These are phyloP conservation scores for Schrenkiella parvula DNA, from an alignment of 345 rosid genomes.

Conservation along the genomic window DNA sequence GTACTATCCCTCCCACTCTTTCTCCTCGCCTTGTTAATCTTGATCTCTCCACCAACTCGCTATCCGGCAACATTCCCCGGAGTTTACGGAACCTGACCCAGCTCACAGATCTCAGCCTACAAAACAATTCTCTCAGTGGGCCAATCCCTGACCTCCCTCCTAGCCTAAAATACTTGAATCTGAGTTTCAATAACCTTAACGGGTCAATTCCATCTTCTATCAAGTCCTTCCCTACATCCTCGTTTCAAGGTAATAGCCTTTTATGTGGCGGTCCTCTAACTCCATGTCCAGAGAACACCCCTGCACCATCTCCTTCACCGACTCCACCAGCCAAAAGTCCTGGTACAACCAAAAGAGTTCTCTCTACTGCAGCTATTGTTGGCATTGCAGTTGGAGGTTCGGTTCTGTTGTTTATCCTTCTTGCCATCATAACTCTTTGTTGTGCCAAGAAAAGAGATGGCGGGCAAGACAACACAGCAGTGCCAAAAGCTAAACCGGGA, in stretches of 20 bases:
- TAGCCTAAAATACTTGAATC: conserved; percentile 55
- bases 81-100: conserved; percentile 47
- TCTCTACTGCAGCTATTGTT: conserved; percentile 47
- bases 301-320: conserved; percentile 61
- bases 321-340: conserved; percentile 23
- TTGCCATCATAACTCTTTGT: conserved; percentile 46
- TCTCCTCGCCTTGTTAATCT: conserved; percentile 51
- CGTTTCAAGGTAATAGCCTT: conserved; percentile 64
- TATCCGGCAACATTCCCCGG: conserved; percentile 60
- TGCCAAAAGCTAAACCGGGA: conserved; percentile 47
- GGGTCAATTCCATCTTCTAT: conserved; percentile 72
- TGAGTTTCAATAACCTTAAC: conserved; percentile 69
- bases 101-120: conserved; percentile 56
- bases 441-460: conserved; percentile 50
- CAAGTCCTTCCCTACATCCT: conserved; percentile 59
- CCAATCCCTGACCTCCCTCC: conserved; percentile 54
- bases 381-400: conserved; percentile 69
- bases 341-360: conserved; percentile 40
- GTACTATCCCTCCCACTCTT: conserved; percentile 53
- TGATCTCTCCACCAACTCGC: conserved; percentile 74
- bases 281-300: conserved; percentile 41
- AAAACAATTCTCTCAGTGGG: conserved; percentile 69
- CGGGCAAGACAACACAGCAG: conserved; percentile 29
- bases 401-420: conserved; percentile 41
- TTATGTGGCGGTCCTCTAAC: conserved; percentile 71